A percentile compares a stretch with the other conserved stretches of the same genome.
These are phyloP conservation scores for Bullera alba DNA, from an alignment of 768 basidiomycete species.

Conservation along the genomic window DNA sequence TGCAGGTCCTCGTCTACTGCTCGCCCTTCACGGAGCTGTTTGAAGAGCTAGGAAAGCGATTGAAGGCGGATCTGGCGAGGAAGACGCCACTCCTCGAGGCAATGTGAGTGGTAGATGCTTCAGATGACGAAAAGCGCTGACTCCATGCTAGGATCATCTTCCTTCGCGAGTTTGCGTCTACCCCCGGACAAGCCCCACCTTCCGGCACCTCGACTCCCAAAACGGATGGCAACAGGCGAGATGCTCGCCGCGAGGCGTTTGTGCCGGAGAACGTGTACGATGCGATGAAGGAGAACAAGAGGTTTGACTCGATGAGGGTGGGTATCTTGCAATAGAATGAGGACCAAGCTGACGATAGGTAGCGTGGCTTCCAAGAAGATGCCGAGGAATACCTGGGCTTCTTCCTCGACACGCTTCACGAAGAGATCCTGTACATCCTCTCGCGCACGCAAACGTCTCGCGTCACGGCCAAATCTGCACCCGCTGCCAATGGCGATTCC, in stretches of 20 bases:
- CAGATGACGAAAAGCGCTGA: slow-evolving; percentile 43
- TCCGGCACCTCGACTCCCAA: slow-evolving; percentile 6
- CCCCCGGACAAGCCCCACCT: slow-evolving; percentile 3
- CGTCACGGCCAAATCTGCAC: slow-evolving; percentile 42
- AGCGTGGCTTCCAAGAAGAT: slow-evolving; percentile 93
- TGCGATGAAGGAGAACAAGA: slow-evolving; percentile 85
- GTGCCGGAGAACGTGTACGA: slow-evolving; percentile 81
- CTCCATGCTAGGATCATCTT: slow-evolving; percentile 51
- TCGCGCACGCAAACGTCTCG: slow-evolving; percentile 49
- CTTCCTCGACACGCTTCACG: slow-evolving; percentile 87
- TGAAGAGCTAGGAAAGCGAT: slow-evolving; percentile 58
- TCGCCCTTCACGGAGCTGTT: slow-evolving; percentile 78
- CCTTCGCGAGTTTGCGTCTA: slow-evolving; percentile 61
- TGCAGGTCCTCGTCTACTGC: slow-evolving; percentile 84
- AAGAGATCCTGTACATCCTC: slow-evolving; percentile 71
- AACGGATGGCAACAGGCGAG: slow-evolving; percentile 8
- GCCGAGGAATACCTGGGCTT: slow-evolving; percentile 99
- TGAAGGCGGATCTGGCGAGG: slow-evolving; percentile 48
- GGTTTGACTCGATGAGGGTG: slow-evolving; percentile 87
- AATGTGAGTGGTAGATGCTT: slow-evolving; percentile 42
- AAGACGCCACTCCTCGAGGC: slow-evolving; percentile 49
- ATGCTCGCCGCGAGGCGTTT: slow-evolving; percentile 54
- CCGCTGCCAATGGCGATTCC: slow-evolving; percentile 26
- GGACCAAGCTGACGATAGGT: slow-evolving; percentile 4
- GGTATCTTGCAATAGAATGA: slow-evolving; percentile 37